Percentiles rank a stretch among this genome's conserved stretches.
phyloP scores from a whole-genome alignment of 2,329 filamentous ascomycete species.

The Sarocladium strictum region DNA sequence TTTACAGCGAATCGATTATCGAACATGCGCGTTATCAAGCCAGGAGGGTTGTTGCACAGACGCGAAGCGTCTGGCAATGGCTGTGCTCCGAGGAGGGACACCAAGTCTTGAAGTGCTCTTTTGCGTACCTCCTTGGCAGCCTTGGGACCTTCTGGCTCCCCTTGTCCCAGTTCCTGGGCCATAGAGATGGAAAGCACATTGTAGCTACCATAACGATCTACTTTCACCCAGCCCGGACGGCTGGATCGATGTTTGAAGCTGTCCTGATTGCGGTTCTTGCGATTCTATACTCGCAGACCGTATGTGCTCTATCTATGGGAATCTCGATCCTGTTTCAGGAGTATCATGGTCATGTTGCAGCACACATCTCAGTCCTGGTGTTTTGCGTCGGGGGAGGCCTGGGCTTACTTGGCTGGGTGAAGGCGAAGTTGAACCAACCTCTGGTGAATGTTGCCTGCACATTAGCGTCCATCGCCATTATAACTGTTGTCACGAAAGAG shows the following conservation, averaged over 20 bases:
- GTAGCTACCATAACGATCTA: conserved; percentile 93
- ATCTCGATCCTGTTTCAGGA: conserved; percentile 63
- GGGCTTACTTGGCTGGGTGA: conserved; percentile 83
- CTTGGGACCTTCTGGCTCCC: conserved; percentile 76
- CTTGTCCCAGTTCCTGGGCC: conserved; percentile 68
- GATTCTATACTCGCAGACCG: conserved; percentile 62
- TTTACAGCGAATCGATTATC: not conserved
- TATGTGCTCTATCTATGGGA: conserved; percentile 84
- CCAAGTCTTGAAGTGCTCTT: conserved; percentile 81
- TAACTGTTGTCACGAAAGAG: conserved; percentile 87
- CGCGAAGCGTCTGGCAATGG: conserved; percentile 49
- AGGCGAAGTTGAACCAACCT: conserved; percentile 71
- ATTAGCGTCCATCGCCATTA: conserved; percentile 79
- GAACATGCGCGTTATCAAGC: conserved; percentile 7
- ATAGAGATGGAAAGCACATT: conserved; percentile 87
- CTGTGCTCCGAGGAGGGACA: conserved; percentile 66
- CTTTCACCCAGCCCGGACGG: conserved; percentile 82
- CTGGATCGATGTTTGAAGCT: conserved; percentile 86
- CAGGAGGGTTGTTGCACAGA: conserved; percentile 28
- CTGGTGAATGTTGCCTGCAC: conserved; percentile 82
- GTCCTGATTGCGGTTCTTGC: conserved; percentile 70
- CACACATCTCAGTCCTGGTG: conserved; percentile 72
- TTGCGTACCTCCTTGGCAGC: conserved; percentile 83
- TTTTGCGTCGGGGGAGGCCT: conserved; percentile 82
- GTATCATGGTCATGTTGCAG: conserved; percentile 35